Evolutionary conservation across 1,139 yeast species (phyloP).

Genomic region (Suhomyces anneliseae): DNA sequence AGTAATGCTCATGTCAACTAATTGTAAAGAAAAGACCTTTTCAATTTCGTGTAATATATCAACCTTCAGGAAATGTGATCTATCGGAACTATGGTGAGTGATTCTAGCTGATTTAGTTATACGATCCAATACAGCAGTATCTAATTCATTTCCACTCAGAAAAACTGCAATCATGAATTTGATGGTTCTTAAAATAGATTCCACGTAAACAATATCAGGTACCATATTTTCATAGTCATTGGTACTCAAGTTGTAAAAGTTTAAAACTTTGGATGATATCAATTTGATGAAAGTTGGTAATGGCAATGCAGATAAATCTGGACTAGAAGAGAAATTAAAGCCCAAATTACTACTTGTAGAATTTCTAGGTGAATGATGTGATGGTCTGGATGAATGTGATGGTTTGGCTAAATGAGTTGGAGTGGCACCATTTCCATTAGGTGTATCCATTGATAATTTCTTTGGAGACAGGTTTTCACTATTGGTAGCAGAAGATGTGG

Average conservation of each 20-base stretch:
- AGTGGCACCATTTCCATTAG: constrained; percentile 2
- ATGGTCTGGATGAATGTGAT: background rate
- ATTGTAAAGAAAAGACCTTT: constrained; percentile 40
- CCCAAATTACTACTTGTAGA: constrained; percentile 28
- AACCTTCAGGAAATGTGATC: constrained; percentile 19
- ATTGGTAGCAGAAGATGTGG: constrained; percentile 14
- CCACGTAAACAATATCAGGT: constrained; percentile 81
- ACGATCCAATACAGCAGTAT: constrained; percentile 7
- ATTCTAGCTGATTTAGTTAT: constrained; percentile 18
- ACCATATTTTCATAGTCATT: constrained; percentile 69
- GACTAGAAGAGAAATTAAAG: constrained; percentile 18
- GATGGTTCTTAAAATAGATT: constrained; percentile 62
- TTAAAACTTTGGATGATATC: constrained; percentile 46
- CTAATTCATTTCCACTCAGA: constrained; percentile 45
- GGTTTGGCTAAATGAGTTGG: constrained; percentile 3
- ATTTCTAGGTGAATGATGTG: constrained; percentile 32
- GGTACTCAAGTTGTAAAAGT: constrained; percentile 60
- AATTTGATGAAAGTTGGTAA: constrained; percentile 52
- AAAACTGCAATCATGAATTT: constrained; percentile 59
- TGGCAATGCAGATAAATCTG: constrained; percentile 32
- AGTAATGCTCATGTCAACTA: constrained; percentile 44
- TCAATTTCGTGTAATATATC: constrained; percentile 56
- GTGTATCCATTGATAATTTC: constrained; percentile 21
- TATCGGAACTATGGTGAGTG: constrained; percentile 26
- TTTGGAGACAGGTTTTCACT: constrained; percentile 14